These are phyloP conservation scores for Solanum chmielewskii DNA, from an alignment of 257 asterid species.

Conservation along the genomic window DNA sequence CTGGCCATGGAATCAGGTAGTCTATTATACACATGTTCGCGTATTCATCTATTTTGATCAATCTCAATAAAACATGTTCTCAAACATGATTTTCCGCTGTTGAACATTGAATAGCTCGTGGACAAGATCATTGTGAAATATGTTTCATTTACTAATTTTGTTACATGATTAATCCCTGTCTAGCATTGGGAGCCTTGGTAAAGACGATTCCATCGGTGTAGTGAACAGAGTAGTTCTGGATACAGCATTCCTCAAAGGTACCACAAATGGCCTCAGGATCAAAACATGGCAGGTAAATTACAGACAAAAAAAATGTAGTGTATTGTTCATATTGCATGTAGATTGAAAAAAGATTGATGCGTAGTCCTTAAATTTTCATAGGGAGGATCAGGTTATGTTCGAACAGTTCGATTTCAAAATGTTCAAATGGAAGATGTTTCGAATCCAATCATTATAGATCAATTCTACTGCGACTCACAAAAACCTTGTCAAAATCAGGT, in stretches of 20 bases:
- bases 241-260: conserved; percentile 41
- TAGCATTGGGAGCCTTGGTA: conserved; percentile 98
- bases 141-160: background rate
- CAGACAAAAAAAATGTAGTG: too few species aligned
- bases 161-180: background rate
- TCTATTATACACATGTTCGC: background rate
- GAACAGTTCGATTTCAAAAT: conserved; percentile 42
- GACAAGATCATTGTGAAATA: background rate
- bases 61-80: background rate
- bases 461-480: conserved; percentile 91
- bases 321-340: background rate
- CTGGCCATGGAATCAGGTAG: conserved; percentile 99
- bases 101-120: background rate
- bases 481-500: conserved; percentile 73
- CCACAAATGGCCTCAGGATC: conserved; percentile 87
- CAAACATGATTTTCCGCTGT: background rate
- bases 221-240: conserved; percentile 65
- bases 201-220: conserved; percentile 60
- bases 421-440: conserved; percentile 80
- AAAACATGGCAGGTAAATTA: conserved; percentile 83
- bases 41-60: background rate
- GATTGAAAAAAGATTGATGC: background rate
- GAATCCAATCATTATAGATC: conserved; percentile 85
- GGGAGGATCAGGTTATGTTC: conserved; percentile 91
- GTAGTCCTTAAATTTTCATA: background rate